phyloP scores from a whole-genome alignment of 768 basidiomycete genomes.

The Boletellus sp. region DNA sequence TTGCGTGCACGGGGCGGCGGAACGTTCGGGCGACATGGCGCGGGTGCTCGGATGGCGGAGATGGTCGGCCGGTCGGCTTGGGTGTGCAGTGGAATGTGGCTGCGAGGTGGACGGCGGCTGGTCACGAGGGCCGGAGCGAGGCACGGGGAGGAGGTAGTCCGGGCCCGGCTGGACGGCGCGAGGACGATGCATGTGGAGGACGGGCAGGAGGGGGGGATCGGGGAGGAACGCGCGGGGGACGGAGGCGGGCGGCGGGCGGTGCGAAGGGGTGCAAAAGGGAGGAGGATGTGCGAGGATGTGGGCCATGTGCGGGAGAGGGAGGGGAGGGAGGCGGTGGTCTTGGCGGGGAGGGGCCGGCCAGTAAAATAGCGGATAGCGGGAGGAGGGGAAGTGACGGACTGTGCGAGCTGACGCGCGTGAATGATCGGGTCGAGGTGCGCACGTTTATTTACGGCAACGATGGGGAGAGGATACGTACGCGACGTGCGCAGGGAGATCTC shows the following conservation, averaged over 20 bases:
- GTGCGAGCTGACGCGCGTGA: slow-evolving; percentile 21
- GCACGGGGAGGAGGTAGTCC: no score
- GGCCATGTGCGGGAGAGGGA: slow-evolving; percentile 19
- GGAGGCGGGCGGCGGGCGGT: neutral
- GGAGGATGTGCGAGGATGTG: slow-evolving; percentile 25
- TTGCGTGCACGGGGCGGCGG: neutral
- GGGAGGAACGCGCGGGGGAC: slow-evolving; percentile 17
- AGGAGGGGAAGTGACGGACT: slow-evolving; percentile 14
- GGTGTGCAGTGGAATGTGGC: slow-evolving; percentile 10
- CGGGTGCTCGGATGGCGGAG: slow-evolving; percentile 9
- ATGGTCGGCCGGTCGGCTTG: slow-evolving; percentile 17
- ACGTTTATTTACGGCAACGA: slow-evolving; percentile 28
- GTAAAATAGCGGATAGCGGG: slow-evolving; percentile 14
- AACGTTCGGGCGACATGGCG: slow-evolving; percentile 4
- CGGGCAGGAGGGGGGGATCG: slow-evolving; percentile 28
- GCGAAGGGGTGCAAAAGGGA: slow-evolving; percentile 24
- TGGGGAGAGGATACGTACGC: slow-evolving; percentile 20
- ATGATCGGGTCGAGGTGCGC: slow-evolving; percentile 27
- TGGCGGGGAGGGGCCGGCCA: slow-evolving; percentile 9
- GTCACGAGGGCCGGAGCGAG: slow-evolving; percentile 31
- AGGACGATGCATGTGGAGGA: slow-evolving; percentile 35
- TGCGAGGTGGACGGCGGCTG: slow-evolving; percentile 22
- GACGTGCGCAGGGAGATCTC: slow-evolving; percentile 4
- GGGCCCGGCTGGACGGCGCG: slow-evolving; percentile 34
- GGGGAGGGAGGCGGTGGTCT: slow-evolving; percentile 3